Evolutionary conservation across 352 stramenopile genomes (phyloP), one percentile per base, ranked within the genome.

Genomic region (Phytophthora foliorum): DNA sequence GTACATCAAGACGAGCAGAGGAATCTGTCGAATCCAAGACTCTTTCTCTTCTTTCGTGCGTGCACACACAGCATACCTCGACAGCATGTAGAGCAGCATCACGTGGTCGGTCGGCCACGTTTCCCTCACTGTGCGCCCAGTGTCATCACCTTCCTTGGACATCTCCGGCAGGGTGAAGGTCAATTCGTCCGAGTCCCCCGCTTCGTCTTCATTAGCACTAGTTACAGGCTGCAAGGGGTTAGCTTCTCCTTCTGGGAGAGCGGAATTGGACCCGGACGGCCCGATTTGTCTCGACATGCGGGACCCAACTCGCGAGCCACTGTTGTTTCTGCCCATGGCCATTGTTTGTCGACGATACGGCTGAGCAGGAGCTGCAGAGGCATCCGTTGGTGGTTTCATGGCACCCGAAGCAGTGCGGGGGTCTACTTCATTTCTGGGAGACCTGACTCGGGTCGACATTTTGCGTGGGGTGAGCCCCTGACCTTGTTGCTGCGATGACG

Each of bases 11-110:
- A 99, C 96, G 17, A 98, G 82, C 32, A 99, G 61, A 32, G 96
- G 90, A 39, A 92, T 93, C 73, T 98, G 97, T 19, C 95, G 86
- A 46, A 99, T 92, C 96, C 96, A 99, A 61, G 92, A 80, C 71
- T 98, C 94, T 34, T 96, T 96, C 42, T 98, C 89, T 7, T 96
- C 81, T 9, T 83, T 74, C 10, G 81, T 84, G 31, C 78, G 74
- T 1, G 93, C 93, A 57, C 90, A 63, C 27, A 80, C 63, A 9
- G 75, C 55, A 50, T 81, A 74, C 19, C 71, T 41, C 16, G 79
- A 74, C 25, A 82, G 36, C 78, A 88, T 86, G 63, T 84, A 89
- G 11, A 89, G 74, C 32, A 89, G 34, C 78, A 83, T 88, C 10
- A 90, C 66, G 27, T 88, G 75, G 62, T 88, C 77, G 1, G 61